These are phyloP conservation scores for Canna indica DNA, from an alignment of 176 grass and related monocot species.

Conservation along the genomic window DNA sequence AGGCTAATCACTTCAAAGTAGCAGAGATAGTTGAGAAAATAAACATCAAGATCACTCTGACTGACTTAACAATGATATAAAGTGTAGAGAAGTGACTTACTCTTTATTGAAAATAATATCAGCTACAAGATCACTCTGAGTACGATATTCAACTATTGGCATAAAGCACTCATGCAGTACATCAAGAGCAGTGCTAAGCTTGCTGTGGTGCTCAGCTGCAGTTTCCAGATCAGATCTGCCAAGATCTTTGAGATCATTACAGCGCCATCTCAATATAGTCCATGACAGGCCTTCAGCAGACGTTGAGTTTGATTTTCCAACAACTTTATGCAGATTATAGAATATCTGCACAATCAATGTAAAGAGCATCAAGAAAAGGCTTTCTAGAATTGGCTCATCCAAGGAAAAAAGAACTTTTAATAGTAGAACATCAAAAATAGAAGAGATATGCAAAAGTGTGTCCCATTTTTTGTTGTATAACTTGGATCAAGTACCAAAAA, in stretches of 20 bases:
- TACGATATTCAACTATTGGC: slow-evolving; percentile 57
- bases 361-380: neutral
- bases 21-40: no score
- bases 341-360: slow-evolving; percentile 34
- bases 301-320: slow-evolving; percentile 42
- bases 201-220: slow-evolving; percentile 48
- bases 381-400: neutral
- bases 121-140: slow-evolving; percentile 45
- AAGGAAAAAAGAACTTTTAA: neutral
- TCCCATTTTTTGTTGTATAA: neutral
- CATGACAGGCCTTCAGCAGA: slow-evolving; percentile 42
- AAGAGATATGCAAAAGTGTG: no score
- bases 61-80: no score
- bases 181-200: slow-evolving; percentile 48
- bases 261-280: slow-evolving; percentile 49
- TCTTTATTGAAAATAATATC: slow-evolving; percentile 77
- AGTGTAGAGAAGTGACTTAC: slow-evolving; percentile 28
- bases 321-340: slow-evolving; percentile 29
- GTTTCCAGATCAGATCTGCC: slow-evolving; percentile 21
- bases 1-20: neutral
- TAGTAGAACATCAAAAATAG: no score
- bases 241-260: slow-evolving; percentile 16
- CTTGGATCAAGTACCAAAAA: neutral
- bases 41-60: no score
- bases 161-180: slow-evolving; percentile 78